A percentile compares a stretch with the other conserved stretches of the same genome.
These are phyloP conservation scores for Wallacemonas sp. DNA, from an alignment of 208 protist species.

Conservation along the genomic window DNA sequence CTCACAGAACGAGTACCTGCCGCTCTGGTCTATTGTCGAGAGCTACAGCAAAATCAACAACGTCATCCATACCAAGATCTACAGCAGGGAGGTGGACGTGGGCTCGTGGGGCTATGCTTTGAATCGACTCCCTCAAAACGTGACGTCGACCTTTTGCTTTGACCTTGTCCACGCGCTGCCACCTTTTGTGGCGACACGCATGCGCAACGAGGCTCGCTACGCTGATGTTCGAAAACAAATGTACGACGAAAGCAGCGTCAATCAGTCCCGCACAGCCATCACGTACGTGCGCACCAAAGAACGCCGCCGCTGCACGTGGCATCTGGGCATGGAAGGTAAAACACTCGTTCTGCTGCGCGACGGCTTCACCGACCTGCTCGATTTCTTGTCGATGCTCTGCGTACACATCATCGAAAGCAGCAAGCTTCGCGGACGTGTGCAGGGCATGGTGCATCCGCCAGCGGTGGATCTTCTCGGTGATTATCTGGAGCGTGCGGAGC, in stretches of 20 bases:
- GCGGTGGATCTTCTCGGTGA: conserved; percentile 82
- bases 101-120: conserved; percentile 87
- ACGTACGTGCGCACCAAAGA: conserved; percentile 80
- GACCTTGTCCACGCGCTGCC: conserved; percentile 78
- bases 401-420: conserved; percentile 91
- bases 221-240: conserved; percentile 61
- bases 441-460: conserved; percentile 81
- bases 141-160: conserved; percentile 85
- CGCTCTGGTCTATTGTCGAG: conserved; percentile 79
- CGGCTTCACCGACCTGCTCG: conserved; percentile 85
- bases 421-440: conserved; percentile 82
- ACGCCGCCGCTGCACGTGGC: conserved; percentile 85
- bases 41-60: conserved; percentile 81
- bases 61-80: conserved; percentile 85
- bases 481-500: conserved; percentile 59
- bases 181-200: conserved; percentile 79
- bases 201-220: conserved; percentile 59
- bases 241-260: conserved; percentile 20
- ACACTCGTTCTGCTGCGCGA: conserved; percentile 85
- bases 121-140: conserved; percentile 73
- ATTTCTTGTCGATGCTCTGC: conserved; percentile 89
- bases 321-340: conserved; percentile 86
- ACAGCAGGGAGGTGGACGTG: conserved; percentile 73
- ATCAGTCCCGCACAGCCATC: conserved; percentile 41
- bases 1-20: conserved; percentile 79